Evolutionary conservation across 2,329 filamentous ascomycete genomes (phyloP).

Genomic region (Corinectria fuckeliana): DNA sequence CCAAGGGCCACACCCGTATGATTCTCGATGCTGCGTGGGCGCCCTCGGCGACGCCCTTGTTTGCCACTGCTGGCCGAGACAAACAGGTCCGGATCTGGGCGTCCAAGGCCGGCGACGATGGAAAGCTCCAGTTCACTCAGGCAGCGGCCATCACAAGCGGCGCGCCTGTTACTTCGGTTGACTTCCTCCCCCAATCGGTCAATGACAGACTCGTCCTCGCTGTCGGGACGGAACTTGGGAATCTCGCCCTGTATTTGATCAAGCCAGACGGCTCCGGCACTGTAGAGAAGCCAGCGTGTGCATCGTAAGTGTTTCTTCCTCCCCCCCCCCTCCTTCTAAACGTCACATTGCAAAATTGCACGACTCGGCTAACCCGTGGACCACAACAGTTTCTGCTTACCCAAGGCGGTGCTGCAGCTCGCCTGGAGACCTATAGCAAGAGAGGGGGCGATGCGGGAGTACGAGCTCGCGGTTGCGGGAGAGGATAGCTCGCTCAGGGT

Average conservation of each 20-base stretch:
- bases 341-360: background rate
- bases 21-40: slow-evolving; percentile 90
- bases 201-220: slow-evolving; percentile 53
- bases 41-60: slow-evolving; percentile 61
- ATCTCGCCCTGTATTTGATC: slow-evolving; percentile 52
- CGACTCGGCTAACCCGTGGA: slow-evolving; percentile 20
- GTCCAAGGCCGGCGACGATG: slow-evolving; percentile 40
- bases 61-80: slow-evolving; percentile 90
- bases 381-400: slow-evolving; percentile 50
- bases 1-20: slow-evolving; percentile 91
- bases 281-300: slow-evolving; percentile 43
- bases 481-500: slow-evolving; percentile 68
- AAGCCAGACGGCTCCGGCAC: slow-evolving; percentile 47
- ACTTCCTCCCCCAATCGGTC: slow-evolving; percentile 58
- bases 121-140: slow-evolving; percentile 55
- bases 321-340: background rate
- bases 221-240: slow-evolving; percentile 63
- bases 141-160: slow-evolving; percentile 60
- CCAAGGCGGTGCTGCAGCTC: slow-evolving; percentile 70
- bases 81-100: slow-evolving; percentile 81
- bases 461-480: slow-evolving; percentile 60
- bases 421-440: slow-evolving; percentile 66
- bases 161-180: slow-evolving; percentile 73
- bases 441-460: slow-evolving; percentile 37
- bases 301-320: slow-evolving; percentile 46